Evolutionary conservation across 208 protist genomes (phyloP).

Genomic region (Angomonas deanei): DNA sequence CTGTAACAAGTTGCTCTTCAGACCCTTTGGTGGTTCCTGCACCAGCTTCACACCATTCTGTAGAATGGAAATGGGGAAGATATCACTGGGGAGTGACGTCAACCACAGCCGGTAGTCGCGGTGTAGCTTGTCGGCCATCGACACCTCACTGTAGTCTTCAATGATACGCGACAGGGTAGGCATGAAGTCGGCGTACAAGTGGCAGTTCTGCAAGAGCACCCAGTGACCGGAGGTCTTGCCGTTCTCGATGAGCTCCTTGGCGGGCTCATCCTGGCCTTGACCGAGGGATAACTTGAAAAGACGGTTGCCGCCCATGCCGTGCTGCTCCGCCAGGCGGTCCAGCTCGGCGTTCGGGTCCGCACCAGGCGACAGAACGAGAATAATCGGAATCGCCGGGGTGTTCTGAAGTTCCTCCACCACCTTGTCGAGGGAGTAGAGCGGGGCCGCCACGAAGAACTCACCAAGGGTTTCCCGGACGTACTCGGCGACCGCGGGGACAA

Average conservation of each 20-base stretch:
- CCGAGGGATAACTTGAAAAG: constrained; percentile 94
- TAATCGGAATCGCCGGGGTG: constrained; percentile 90
- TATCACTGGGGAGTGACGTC: constrained; percentile 95
- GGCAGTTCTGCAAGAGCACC: constrained; percentile 96
- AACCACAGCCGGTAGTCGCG: constrained; percentile 97
- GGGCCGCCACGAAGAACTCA: constrained; percentile 86
- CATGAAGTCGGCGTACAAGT: constrained; percentile 94
- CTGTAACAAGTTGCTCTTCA: constrained; percentile 95
- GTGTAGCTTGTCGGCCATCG: constrained; percentile 87
- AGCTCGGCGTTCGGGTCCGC: constrained; percentile 95
- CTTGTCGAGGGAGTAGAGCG: constrained; percentile 91
- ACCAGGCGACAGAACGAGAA: constrained; percentile 97
- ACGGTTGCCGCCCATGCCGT: constrained; percentile 74
- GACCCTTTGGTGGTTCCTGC: constrained; percentile 96
- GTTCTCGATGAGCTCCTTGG: constrained; percentile 87
- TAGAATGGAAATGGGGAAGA: constrained; percentile 97
- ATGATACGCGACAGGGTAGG: constrained; percentile 89
- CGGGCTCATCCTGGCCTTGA: constrained; percentile 92
- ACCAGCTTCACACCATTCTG: constrained; percentile 98
- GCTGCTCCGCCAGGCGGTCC: constrained; percentile 91
- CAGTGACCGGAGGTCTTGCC: constrained; percentile 87
- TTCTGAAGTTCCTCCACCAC: constrained; percentile 86
- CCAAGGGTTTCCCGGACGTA: constrained; percentile 86
- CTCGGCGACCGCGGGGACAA: constrained; percentile 89
- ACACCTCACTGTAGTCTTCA: constrained; percentile 87